These are phyloP conservation scores for Beta corolliflora DNA, from an alignment of 179 eudicot genomes.

Conservation along the genomic window DNA sequence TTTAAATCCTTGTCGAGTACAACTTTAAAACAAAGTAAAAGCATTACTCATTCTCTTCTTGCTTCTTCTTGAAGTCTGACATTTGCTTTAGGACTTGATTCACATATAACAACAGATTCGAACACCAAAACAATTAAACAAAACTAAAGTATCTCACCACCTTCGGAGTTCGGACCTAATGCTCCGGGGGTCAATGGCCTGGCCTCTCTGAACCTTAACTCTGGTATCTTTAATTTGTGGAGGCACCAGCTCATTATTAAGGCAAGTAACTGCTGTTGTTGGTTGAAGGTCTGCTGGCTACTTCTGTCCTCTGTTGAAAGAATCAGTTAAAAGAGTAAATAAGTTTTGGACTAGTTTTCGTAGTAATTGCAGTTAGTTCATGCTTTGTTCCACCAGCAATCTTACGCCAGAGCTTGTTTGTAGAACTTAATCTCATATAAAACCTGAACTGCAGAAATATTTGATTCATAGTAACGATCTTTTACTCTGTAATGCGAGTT, in stretches of 20 bases:
- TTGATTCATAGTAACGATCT: not conserved
- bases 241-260: not conserved
- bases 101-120: no score
- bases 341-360: conserved; percentile 23
- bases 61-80: no score
- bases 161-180: not conserved
- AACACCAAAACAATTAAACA: no score
- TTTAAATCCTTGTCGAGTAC: no score
- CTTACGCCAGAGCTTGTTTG: conserved; percentile 6
- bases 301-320: not conserved
- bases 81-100: no score
- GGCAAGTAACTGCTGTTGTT: not conserved
- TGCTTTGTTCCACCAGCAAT: conserved; percentile 6
- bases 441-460: conserved; percentile 7
- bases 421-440: conserved; percentile 11
- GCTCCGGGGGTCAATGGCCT: no score
- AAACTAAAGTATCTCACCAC: no score
- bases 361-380: conserved; percentile 17
- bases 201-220: no score
- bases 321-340: not conserved
- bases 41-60: no score
- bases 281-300: conserved; percentile 4
- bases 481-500: not conserved
- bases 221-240: no score
- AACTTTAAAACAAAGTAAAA: no score